Evolutionary conservation across 2,329 filamentous ascomycete genomes (phyloP).

Genomic region (Plenodomus lindquistii): DNA sequence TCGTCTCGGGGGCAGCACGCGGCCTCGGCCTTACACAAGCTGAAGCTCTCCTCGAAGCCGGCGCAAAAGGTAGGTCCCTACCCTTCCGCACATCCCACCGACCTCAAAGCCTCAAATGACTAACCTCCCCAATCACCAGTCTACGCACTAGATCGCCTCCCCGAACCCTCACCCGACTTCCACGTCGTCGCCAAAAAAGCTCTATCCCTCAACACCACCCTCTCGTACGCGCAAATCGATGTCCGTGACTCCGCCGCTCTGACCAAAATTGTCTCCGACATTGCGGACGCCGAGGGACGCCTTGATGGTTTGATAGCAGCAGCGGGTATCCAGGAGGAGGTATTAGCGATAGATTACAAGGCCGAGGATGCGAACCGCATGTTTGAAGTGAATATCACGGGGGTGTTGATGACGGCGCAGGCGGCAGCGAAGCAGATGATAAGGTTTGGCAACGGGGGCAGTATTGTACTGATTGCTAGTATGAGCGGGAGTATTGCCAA

Average conservation of each 20-base stretch:
- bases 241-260: conserved; percentile 72
- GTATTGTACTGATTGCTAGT: conserved; percentile 65
- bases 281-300: conserved; percentile 70
- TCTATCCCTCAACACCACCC: conserved; percentile 63
- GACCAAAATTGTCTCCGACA: conserved; percentile 68
- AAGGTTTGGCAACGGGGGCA: conserved; percentile 61
- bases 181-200: conserved; percentile 66
- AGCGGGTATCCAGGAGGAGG: conserved; percentile 81
- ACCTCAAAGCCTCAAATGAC: neutral
- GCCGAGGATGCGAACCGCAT: conserved; percentile 64
- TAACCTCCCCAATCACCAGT: conserved; percentile 47
- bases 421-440: conserved; percentile 68
- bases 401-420: conserved; percentile 66
- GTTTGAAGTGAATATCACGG: conserved; percentile 65
- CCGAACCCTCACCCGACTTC: conserved; percentile 65
- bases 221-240: conserved; percentile 79
- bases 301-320: conserved; percentile 79
- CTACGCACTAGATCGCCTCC: conserved; percentile 67
- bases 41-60: conserved; percentile 74
- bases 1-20: conserved; percentile 72
- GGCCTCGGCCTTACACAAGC: conserved; percentile 75
- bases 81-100: neutral
- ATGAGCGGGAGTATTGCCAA: conserved; percentile 67
- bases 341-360: conserved; percentile 76
- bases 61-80: conserved; percentile 61